Conservation (phyloP, 306 rosid species). For the Crotalaria pallida region DNA sequence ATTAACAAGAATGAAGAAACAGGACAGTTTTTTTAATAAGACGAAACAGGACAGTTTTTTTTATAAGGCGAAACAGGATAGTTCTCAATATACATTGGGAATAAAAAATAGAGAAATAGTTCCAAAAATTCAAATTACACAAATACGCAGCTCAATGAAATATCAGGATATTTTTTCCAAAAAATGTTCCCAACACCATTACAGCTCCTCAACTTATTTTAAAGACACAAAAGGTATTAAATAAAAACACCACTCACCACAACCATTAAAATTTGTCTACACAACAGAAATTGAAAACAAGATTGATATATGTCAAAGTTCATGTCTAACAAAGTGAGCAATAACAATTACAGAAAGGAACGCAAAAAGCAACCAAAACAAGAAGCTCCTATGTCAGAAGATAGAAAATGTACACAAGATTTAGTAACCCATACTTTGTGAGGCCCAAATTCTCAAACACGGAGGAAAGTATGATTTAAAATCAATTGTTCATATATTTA, state of each 20-base stretch:
- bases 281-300: background rate
- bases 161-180: background rate
- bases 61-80: background rate
- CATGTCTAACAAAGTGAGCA: slow-evolving; percentile 1
- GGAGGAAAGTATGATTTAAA: slow-evolving; percentile 11
- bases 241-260: background rate
- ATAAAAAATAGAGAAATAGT: background rate
- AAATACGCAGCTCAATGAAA: background rate
- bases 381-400: background rate
- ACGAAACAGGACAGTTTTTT: background rate
- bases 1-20: slow-evolving; percentile 1
- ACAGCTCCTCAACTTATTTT: slow-evolving; percentile 2
- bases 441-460: background rate
- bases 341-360: background rate
- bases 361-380: background rate
- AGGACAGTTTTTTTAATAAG: background rate
- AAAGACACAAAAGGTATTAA: background rate
- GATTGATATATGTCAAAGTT: background rate
- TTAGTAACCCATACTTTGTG: background rate
- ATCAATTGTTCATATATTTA: background rate
- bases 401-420: background rate
- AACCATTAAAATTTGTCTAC: background rate
- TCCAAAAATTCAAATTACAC: background rate
- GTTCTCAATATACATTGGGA: background rate
- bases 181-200: background rate